Conservation (phyloP, 2,329 filamentous ascomycete species). For the Aspergillus chevalieri region DNA sequence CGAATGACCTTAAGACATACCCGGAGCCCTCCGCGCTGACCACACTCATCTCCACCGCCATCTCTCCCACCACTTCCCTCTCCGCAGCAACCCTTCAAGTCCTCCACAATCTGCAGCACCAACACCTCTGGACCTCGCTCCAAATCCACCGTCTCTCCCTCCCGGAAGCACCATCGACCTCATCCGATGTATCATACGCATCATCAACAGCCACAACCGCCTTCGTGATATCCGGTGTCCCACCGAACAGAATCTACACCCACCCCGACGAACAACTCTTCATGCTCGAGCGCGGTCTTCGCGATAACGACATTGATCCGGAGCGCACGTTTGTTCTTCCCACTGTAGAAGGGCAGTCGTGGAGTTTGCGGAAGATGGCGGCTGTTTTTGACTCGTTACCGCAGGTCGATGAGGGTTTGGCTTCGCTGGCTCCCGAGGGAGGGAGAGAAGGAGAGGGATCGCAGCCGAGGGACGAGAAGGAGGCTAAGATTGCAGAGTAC, state of each 20-base stretch:
- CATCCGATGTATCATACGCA: background rate
- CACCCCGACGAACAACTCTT: slow-evolving; percentile 61
- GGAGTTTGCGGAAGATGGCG: slow-evolving; percentile 51
- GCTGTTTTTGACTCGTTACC: slow-evolving; percentile 52
- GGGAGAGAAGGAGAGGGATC: slow-evolving; percentile 19
- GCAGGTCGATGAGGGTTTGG: slow-evolving; percentile 10
- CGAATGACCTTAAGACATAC: background rate
- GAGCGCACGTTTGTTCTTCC: slow-evolving; percentile 57
- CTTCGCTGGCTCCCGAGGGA: slow-evolving; percentile 5
- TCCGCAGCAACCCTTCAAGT: slow-evolving; percentile 52
- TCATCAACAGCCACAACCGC: slow-evolving; percentile 24
- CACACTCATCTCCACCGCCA: slow-evolving; percentile 30
- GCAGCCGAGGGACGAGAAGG: slow-evolving; percentile 20
- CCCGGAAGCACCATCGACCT: slow-evolving; percentile 1
- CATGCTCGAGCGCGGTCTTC: slow-evolving; percentile 48
- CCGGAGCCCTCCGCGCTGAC: slow-evolving; percentile 36
- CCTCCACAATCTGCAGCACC: slow-evolving; percentile 58
- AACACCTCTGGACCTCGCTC: slow-evolving; percentile 57
- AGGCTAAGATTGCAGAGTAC: slow-evolving; percentile 25
- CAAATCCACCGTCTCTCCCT: slow-evolving; percentile 37
- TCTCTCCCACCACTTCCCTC: slow-evolving; percentile 19
- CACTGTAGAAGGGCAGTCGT: slow-evolving; percentile 53
- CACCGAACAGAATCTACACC: slow-evolving; percentile 55
- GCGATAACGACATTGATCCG: slow-evolving; percentile 41
- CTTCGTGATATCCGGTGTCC: slow-evolving; percentile 55